Evolutionary conservation across 768 basidiomycete genomes (phyloP), one percentile per base, ranked within the genome.

Genomic region (Auricularia auricula-judae): DNA sequence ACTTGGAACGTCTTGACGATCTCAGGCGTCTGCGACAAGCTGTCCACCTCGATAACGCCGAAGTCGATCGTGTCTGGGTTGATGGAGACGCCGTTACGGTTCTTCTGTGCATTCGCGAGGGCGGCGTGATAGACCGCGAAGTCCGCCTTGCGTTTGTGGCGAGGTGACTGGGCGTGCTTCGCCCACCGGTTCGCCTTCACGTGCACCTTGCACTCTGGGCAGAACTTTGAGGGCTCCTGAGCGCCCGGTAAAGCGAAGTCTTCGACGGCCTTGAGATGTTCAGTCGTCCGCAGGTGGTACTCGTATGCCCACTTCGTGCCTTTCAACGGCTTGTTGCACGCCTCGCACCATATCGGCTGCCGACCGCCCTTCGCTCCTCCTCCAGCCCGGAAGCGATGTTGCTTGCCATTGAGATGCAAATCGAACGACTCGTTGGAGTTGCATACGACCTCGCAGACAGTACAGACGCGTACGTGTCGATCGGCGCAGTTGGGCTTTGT

Each of bases 1-100:
- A 51, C 0, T 18, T 0, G 0, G 47, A 51, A 16, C 14, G 47
- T 51, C 8, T 51, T 51, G 18, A 21, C 5, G 10, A 51, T 18
- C 16, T 51, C 18, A 3, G 14, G 47, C 5, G 14, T 16, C 1
- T 7, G 64, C 53, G 1, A 76, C 77, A n/a, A 69, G 71, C 2
- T 64, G 0, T 65, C 64, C 3, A 73, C 70, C n/a, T 81, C 79
- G 3, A 86, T 69, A 43, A 86, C 73, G 3, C 77, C 84, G 62
- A 86, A 81, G 68, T 87, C 79, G 12, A 82, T 70, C 4, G 74
- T 71, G 1, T 78, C 79, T 36, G 33, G 36, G 3, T 74, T 71
- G 3, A 87, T 71, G 0, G 70, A 67, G 7, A 86, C 71, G 1
- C 81, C 83, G 60, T 85, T 75, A 61, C 83, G 82, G 66, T 86